Evolutionary conservation across 176 grass and related monocot species (phyloP).

Genomic region (Triticum dicoccoides): DNA sequence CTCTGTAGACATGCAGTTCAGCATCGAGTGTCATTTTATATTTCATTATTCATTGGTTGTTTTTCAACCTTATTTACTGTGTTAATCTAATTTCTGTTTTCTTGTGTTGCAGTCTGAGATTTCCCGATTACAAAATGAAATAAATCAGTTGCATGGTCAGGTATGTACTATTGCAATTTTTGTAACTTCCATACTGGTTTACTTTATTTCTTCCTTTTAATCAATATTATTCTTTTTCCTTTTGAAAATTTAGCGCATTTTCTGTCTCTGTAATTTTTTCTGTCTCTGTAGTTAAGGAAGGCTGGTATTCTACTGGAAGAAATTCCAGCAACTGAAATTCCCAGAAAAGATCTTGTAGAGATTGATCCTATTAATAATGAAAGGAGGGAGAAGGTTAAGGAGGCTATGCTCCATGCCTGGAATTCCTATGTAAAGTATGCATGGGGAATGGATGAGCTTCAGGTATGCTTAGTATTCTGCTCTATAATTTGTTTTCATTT

Average conservation of each 20-base stretch:
- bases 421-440: slow-evolving; percentile 93
- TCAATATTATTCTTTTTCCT: background rate
- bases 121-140: slow-evolving; percentile 51
- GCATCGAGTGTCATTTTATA: slow-evolving; percentile 7
- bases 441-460: slow-evolving; percentile 97
- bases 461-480: slow-evolving; percentile 56
- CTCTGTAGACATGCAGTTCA: slow-evolving; percentile 15
- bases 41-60: background rate
- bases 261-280: slow-evolving; percentile 40
- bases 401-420: slow-evolving; percentile 95
- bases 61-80: slow-evolving; percentile 9
- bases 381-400: slow-evolving; percentile 94
- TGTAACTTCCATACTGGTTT: background rate
- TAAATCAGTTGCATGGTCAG: slow-evolving; percentile 80
- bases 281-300: slow-evolving; percentile 79
- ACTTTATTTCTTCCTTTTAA: background rate
- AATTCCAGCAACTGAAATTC: slow-evolving; percentile 30
- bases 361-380: slow-evolving; percentile 69
- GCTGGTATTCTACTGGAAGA: slow-evolving; percentile 45
- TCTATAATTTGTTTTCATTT: slow-evolving; percentile 30
- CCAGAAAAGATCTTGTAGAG: slow-evolving; percentile 44
- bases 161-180: slow-evolving; percentile 44
- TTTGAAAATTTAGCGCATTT: background rate
- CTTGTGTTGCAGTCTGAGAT: slow-evolving; percentile 66
- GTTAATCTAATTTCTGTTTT: slow-evolving; percentile 17